A percentile compares a stretch with the other conserved stretches of the same genome.
phyloP scores from a whole-genome alignment of 495 filamentous ascomycete species.

The Aspergillus baeticus region DNA sequence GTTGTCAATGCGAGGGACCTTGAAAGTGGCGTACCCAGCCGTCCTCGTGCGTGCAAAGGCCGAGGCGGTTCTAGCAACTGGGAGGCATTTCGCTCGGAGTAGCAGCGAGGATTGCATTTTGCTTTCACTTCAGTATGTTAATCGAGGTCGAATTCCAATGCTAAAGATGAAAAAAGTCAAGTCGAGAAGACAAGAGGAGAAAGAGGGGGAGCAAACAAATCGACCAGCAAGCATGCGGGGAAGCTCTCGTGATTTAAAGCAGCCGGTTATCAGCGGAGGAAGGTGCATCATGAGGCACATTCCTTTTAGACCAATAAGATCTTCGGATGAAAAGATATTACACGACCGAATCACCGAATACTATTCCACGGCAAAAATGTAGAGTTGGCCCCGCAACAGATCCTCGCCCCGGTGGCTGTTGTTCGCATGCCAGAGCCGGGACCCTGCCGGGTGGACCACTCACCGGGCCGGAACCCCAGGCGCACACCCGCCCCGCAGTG shows the following conservation, averaged over 20 bases:
- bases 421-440: not conserved
- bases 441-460: conserved; percentile 16
- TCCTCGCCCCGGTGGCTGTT: not conserved
- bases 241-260: conserved; percentile 20
- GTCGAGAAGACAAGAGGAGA: conserved; percentile 8
- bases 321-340: not conserved
- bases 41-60: conserved; percentile 30
- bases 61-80: conserved; percentile 22
- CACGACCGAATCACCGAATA: not conserved
- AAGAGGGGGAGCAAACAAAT: conserved; percentile 9
- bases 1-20: conserved; percentile 81
- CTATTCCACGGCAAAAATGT: not conserved
- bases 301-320: not conserved
- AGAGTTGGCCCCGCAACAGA: too few relatives aligned
- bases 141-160: too few relatives aligned
- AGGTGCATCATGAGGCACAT: not conserved
- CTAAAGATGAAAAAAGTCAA: not conserved
- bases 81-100: conserved; percentile 32
- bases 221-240: conserved; percentile 13
- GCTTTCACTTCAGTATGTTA: not conserved
- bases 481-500: not conserved
- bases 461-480: conserved; percentile 15
- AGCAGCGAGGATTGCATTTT: conserved; percentile 37
- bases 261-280: conserved; percentile 9
- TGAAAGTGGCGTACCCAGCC: conserved; percentile 73